A percentile compares a stretch with the other conserved stretches of the same genome.
These are phyloP conservation scores for Diutina siamensis DNA, from an alignment of 1,139 yeast species.

Conservation along the genomic window DNA sequence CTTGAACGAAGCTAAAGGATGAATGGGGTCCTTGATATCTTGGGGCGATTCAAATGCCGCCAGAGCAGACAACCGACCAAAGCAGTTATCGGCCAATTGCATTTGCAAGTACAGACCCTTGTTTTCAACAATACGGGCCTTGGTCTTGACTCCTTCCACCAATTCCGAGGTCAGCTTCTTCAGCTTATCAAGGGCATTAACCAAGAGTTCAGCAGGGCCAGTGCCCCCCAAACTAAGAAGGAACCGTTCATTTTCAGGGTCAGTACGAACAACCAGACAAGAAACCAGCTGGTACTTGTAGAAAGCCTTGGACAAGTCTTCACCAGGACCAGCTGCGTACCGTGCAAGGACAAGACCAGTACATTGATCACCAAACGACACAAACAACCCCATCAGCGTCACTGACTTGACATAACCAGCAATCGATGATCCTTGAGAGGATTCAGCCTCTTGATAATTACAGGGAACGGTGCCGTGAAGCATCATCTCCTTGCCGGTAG, in stretches of 20 bases:
- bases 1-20: conserved; percentile 52
- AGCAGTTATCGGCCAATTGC: conserved; percentile 64
- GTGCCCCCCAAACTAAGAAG: conserved; percentile 24
- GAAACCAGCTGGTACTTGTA: conserved; percentile 56
- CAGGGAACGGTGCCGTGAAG: not conserved
- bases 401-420: conserved; percentile 73
- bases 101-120: conserved; percentile 71
- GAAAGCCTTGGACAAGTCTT: conserved; percentile 47
- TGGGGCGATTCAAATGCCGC: conserved; percentile 47
- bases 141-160: conserved; percentile 48
- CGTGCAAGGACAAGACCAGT: conserved; percentile 79
- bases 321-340: conserved; percentile 48
- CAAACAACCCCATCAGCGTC: conserved; percentile 70
- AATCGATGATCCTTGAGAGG: conserved; percentile 26
- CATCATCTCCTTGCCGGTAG: conserved; percentile 42
- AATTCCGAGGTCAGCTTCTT: conserved; percentile 40
- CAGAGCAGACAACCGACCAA: conserved; percentile 71
- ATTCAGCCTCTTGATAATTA: not conserved
- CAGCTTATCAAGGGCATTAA: conserved; percentile 55
- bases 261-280: conserved; percentile 52
- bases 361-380: conserved; percentile 68
- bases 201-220: conserved; percentile 16
- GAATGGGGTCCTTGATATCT: conserved; percentile 45
- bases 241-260: conserved; percentile 60
- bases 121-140: conserved; percentile 49